Percentiles rank a stretch among this genome's conserved stretches.
Conservation (phyloP, 306 rosid genomes). For the Ormosia semicastrata region DNA sequence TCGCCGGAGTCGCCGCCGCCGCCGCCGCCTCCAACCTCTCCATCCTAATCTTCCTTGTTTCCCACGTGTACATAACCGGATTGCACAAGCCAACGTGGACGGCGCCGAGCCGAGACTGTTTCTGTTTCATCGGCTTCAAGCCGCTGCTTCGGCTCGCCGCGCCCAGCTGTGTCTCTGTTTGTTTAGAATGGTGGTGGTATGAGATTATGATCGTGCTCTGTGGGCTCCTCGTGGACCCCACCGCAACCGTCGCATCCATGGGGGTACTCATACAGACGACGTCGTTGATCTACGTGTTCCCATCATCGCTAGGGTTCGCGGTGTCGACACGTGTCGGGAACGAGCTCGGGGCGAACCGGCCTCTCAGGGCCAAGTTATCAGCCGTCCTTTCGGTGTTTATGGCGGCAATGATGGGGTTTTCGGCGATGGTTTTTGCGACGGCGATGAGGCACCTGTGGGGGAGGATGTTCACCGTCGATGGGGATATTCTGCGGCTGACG, state of each 20-base stretch:
- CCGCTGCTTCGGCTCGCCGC: constrained; percentile 64
- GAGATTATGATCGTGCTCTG: constrained; percentile 91
- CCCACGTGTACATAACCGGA: constrained; percentile 41
- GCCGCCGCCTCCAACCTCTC: constrained; percentile 63
- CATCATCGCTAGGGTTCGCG: constrained; percentile 73
- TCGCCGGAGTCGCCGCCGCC: constrained; percentile 73
- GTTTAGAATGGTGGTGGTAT: constrained; percentile 99
- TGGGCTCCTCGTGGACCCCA: constrained; percentile 74
- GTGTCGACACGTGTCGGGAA: constrained; percentile 91
- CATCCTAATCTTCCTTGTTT: constrained; percentile 37
- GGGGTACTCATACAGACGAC: constrained; percentile 89
- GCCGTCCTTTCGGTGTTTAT: constrained; percentile 57
- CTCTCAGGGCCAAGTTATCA: constrained; percentile 45
- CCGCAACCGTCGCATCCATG: constrained; percentile 84
- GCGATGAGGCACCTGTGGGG: constrained; percentile 70
- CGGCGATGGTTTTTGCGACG: constrained; percentile 56
- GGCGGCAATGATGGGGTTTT: constrained; percentile 55
- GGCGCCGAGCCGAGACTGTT: constrained; percentile 58
- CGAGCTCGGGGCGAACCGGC: constrained; percentile 68
- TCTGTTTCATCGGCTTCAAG: constrained; percentile 50
- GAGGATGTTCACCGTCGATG: constrained; percentile 59
- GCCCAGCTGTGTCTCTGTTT: constrained; percentile 91
- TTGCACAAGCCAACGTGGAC: constrained; percentile 63
- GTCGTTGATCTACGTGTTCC: constrained; percentile 82
- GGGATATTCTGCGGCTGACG: constrained; percentile 59